A percentile compares a stretch with the other conserved stretches of the same genome.
phyloP scores from a whole-genome alignment of 257 asterid genomes.

The Salvia miltiorrhiza region DNA sequence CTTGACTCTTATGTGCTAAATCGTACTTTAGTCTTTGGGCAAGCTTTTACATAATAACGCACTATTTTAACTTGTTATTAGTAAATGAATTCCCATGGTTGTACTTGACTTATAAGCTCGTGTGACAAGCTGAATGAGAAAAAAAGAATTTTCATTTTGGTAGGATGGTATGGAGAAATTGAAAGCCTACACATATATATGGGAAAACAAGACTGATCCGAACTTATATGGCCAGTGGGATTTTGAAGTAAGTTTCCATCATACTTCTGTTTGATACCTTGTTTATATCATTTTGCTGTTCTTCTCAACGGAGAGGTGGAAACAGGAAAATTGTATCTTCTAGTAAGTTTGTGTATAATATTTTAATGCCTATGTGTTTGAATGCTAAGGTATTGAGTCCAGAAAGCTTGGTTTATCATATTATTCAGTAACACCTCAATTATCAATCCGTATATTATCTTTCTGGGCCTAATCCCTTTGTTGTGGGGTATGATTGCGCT shows the following conservation, averaged over 20 bases:
- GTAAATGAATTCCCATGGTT: background rate
- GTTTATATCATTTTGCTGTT: background rate
- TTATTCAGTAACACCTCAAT: background rate
- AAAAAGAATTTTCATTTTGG: constrained; percentile 1
- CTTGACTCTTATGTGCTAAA: no score
- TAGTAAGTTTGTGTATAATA: background rate
- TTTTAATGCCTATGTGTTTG: background rate
- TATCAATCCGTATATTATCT: background rate
- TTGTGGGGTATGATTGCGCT: background rate
- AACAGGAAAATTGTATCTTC: background rate
- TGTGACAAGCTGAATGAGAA: background rate
- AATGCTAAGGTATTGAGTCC: background rate
- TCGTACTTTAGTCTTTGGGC: background rate
- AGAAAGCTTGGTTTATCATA: background rate
- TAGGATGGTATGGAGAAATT: constrained; percentile 60
- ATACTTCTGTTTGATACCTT: background rate
- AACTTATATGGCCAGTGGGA: constrained; percentile 68
- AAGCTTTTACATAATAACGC: background rate
- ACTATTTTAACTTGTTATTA: background rate
- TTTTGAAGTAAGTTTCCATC: constrained; percentile 48
- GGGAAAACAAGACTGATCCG: constrained; percentile 68
- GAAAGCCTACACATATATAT: constrained; percentile 53
- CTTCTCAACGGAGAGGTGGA: background rate
- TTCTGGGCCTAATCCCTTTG: background rate
- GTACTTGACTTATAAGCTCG: background rate